Evolutionary conservation across 2,329 filamentous ascomycete species (phyloP).

Genomic region (Clonostachys chloroleuca): DNA sequence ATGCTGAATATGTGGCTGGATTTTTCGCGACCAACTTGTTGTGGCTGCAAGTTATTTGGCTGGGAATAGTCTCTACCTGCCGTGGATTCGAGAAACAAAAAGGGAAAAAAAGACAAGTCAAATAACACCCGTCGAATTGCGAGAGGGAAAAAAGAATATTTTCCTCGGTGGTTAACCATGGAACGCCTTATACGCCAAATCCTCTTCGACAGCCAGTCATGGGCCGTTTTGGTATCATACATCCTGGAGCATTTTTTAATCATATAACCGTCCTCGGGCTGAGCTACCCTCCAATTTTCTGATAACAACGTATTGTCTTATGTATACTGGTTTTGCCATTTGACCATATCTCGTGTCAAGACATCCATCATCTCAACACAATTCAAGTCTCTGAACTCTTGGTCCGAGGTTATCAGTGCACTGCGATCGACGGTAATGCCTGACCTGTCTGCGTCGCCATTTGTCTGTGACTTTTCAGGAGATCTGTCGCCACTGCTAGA

Average conservation of each 20-base stretch:
- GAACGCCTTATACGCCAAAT: neutral
- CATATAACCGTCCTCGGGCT: neutral
- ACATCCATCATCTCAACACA: conserved; percentile 90
- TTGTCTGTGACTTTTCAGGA: conserved; percentile 28
- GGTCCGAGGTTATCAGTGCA: neutral
- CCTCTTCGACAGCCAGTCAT: neutral
- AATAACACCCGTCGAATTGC: neutral
- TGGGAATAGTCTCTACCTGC: no score
- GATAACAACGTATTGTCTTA: conserved; percentile 8
- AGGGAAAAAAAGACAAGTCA: neutral
- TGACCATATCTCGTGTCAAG: conserved; percentile 73
- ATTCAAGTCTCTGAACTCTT: conserved; percentile 70
- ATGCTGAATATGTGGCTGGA: neutral
- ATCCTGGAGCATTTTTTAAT: neutral
- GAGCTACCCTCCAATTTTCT: neutral
- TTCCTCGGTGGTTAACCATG: neutral
- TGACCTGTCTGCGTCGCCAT: conserved; percentile 17
- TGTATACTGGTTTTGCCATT: conserved; percentile 75
- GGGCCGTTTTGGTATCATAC: neutral
- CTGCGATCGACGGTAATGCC: neutral
- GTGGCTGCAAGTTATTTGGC: no score
- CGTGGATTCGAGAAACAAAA: neutral
- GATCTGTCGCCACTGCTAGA: conserved; percentile 30
- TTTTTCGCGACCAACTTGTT: neutral
- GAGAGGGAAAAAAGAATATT: neutral